Percentiles rank a stretch among this genome's conserved stretches.
These are phyloP conservation scores for Aphanomyces invadans DNA, from an alignment of 352 stramenopile species.

Conservation along the genomic window DNA sequence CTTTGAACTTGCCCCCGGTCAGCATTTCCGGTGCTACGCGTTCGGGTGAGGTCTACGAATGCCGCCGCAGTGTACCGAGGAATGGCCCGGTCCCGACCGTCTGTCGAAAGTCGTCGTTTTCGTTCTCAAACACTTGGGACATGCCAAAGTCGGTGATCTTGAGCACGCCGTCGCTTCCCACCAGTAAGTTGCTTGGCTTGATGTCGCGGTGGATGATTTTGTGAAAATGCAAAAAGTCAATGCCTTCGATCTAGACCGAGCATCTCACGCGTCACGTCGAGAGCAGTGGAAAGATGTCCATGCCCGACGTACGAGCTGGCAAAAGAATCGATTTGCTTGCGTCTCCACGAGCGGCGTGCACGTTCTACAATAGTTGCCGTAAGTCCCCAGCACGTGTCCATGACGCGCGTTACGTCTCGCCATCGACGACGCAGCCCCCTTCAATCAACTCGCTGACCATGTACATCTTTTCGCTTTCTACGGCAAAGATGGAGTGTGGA, in stretches of 20 bases:
- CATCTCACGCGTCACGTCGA: constrained; percentile 32
- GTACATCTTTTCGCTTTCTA: constrained; percentile 70
- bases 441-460: constrained; percentile 81
- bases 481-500: not conserved
- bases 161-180: constrained; percentile 52
- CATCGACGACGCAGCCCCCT: constrained; percentile 55
- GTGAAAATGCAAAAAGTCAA: constrained; percentile 77
- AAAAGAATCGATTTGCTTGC: constrained; percentile 64
- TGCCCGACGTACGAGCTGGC: constrained; percentile 44
- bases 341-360: constrained; percentile 56
- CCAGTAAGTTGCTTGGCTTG: constrained; percentile 68
- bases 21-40: constrained; percentile 67
- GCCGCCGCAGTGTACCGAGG: too few relatives aligned
- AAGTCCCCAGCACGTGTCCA: not conserved
- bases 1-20: constrained; percentile 63
- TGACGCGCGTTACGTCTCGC: constrained; percentile 38
- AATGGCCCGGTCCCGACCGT: constrained; percentile 73
- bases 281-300: not conserved
- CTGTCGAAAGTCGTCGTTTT: constrained; percentile 62
- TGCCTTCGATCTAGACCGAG: constrained; percentile 54
- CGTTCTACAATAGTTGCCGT: constrained; percentile 30
- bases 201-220: constrained; percentile 83
- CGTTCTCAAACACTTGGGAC: constrained; percentile 69
- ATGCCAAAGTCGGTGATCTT: constrained; percentile 79
- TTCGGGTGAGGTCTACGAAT: too few relatives aligned